Evolutionary conservation across 495 filamentous ascomycete genomes (phyloP), one percentile per base, ranked within the genome.

Genomic region (Penicillium cataractarum): DNA sequence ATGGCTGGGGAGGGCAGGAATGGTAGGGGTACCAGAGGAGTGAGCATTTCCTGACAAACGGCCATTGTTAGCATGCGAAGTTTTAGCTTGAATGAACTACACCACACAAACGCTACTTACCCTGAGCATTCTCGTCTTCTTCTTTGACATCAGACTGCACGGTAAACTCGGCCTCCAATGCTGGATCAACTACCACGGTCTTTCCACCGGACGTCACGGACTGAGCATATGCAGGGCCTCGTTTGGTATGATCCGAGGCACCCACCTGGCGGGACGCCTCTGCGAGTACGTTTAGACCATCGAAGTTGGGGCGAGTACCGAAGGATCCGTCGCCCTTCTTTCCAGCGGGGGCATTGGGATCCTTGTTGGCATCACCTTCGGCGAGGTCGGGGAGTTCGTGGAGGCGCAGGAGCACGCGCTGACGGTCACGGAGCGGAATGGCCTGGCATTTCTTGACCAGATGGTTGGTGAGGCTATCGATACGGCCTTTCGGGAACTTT

Each of bases 371-470:
- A n/a, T 78, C 75, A 6, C 62, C 71, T 51, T 80, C 73, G 48
- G 74, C 74, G 22, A 75, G 58, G 49, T 78, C 78, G 55, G 77
- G 75, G 57, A 77, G 75, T 57, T 76, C 81, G 68, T 86, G 82
- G 27, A 87, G 75, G 64, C 84, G 84, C 60, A 90, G 75, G 48
- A 89, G 73, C 55, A 88, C 88, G 63, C 85, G 84, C 71, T 88
- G 84, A 22, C 89, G 83, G 58, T 91, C 87, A 44, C 82, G 81
- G 58, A 88, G 75, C 35, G 84, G 80, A 32, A 93, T 87, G 21
- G 87, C 89, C 44, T 88, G 88, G 70, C 92, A 96, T 76, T 89
- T 92, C 74, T 91, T 93, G 46, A 89, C 83, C 50, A 96, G 78
- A 69, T 96, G 92, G 64, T 78, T 87, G 33, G 84, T 89, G 21